Evolutionary conservation across 192 early-diverging fungal species (phyloP).

Genomic region (Coemansia sp.): DNA sequence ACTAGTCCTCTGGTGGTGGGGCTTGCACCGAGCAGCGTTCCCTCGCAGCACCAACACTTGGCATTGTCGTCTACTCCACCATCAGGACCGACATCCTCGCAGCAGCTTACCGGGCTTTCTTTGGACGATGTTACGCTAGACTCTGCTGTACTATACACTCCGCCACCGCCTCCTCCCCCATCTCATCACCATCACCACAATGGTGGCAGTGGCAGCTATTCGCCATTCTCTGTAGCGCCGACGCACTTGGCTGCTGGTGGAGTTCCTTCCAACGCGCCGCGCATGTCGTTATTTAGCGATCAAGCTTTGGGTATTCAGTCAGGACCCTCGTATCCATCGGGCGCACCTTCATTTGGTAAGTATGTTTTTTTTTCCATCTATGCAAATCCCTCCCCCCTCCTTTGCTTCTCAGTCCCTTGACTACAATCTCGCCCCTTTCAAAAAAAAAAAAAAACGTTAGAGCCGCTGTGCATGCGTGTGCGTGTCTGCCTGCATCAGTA

Average conservation of each 20-base stretch:
- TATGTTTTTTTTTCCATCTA: slow-evolving; percentile 1
- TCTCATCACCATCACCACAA: slow-evolving; percentile 16
- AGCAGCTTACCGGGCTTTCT: slow-evolving; percentile 7
- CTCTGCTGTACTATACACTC: not conserved
- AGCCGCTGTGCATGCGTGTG: not conserved
- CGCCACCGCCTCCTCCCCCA: too few relatives aligned
- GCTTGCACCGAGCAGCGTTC: not conserved
- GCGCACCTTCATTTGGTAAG: slow-evolving; percentile 43
- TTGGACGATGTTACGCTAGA: slow-evolving; percentile 10
- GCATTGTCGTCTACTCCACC: not conserved
- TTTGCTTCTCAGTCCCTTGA: too few relatives aligned
- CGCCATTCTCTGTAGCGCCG: slow-evolving; percentile 25
- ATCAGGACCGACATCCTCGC: not conserved
- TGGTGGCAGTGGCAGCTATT: slow-evolving; percentile 14
- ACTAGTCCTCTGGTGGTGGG: not conserved
- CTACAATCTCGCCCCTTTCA: not conserved
- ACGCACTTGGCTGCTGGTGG: not conserved
- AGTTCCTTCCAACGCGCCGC: slow-evolving; percentile 3
- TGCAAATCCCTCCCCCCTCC: not conserved
- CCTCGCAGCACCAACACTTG: not conserved
- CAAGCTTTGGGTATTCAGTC: not conserved
- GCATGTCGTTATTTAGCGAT: slow-evolving; percentile 18
- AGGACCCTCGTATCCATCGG: slow-evolving; percentile 19
- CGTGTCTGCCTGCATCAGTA: not conserved
- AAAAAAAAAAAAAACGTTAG: too few relatives aligned